Base-by-base conservation (phyloP, 1,284 basidiomycete genomes). In the Trametes pubescens region DNA sequence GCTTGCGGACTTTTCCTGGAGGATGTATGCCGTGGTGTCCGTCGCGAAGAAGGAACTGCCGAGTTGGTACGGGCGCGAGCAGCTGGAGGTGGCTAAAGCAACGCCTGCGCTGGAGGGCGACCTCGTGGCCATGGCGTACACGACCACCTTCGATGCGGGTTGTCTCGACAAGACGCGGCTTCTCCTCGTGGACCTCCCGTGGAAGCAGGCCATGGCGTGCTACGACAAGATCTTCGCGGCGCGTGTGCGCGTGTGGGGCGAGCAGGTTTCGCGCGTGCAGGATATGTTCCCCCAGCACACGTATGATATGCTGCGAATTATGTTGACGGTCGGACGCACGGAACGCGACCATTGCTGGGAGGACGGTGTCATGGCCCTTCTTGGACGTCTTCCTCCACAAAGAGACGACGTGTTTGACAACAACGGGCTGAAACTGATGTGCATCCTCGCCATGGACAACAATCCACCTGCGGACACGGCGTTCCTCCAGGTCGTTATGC, bases 11-110 rank as follows among this genome's bases (percentile, higher is more conserved):
- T 38, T 67, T 26, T 54, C 55, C 3, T 66, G 59, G 65, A 21
- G 54, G 32, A 34, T 46, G 9, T 62, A 60, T 49, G 57, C 58
- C 43, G 51, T 37, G 9, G 49, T 49, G 11, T 62, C 53, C 62
- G 53, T 62, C 10, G 53, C 59, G 9, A 61, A 35, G 51, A 61
- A 58, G 47, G 56, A 65, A 5, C 35, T 58, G 5, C 60, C 62
- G 8, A 44, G 53, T 5, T 67, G 65, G 65, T 59, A 61, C 34
- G 65, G 62, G 1, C 62, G 65, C 35, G 65, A 67, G 49, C 57
- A 64, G 43, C 56, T 64, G 38, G 62, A 46, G 11, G 60, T 67
- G 16, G 57, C 65, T 22, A 35, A 43, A 22, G 52, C 35, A 18
- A 62, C 51, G 37, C 24, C 51, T 22, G 32, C 14, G 49, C 65